phyloP scores from a whole-genome alignment of 2,329 filamentous ascomycete species.

The Blastomyces percursus region DNA sequence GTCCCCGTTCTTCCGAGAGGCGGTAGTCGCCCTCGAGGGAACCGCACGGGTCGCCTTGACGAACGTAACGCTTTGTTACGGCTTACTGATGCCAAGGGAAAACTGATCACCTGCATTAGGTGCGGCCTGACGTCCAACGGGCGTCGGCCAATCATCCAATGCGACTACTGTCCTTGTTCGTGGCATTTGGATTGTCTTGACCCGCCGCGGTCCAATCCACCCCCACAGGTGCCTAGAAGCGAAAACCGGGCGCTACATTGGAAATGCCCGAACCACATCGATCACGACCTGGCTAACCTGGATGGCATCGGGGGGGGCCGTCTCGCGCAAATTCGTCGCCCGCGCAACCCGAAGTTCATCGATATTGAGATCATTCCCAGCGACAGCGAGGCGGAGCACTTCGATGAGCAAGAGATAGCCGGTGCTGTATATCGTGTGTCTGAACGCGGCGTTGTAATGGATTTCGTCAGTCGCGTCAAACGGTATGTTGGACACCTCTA shows the following conservation, averaged over 20 bases:
- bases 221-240: constrained; percentile 41
- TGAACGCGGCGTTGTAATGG: constrained; percentile 54
- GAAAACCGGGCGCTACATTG: constrained; percentile 57
- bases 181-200: constrained; percentile 94
- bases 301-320: constrained; percentile 41
- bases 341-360: constrained; percentile 45
- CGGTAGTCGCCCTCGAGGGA: constrained; percentile 11
- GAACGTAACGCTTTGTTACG: constrained; percentile 34
- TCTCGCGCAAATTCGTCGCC: constrained; percentile 24
- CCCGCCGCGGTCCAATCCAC: constrained; percentile 69
- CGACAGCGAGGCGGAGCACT: constrained; percentile 44
- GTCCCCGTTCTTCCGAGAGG: constrained; percentile 25
- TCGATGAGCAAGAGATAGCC: constrained; percentile 49
- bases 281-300: constrained; percentile 56
- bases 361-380: constrained; percentile 54
- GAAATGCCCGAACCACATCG: constrained; percentile 80
- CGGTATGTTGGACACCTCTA: constrained; percentile 18
- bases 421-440: constrained; percentile 56
- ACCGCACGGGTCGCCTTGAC: not conserved
- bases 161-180: constrained; percentile 66
- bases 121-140: constrained; percentile 57
- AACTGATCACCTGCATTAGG: constrained; percentile 62
- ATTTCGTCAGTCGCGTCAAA: constrained; percentile 59
- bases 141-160: constrained; percentile 68
- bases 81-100: constrained; percentile 59